A percentile compares a stretch with the other conserved stretches of the same genome.
Conservation (phyloP, 169 alveolate species). For the Plasmodium vivax region DNA sequence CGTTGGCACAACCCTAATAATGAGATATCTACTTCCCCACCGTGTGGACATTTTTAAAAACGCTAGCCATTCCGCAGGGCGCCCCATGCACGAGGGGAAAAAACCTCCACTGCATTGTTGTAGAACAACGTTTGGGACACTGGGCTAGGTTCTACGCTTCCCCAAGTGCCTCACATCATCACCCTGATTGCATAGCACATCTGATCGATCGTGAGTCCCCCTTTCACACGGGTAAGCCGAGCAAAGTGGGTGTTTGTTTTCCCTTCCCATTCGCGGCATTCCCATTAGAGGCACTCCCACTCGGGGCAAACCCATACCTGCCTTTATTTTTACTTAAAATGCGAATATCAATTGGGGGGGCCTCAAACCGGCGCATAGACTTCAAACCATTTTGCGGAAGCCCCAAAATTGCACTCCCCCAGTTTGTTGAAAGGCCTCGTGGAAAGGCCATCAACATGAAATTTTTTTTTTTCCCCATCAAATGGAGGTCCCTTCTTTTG, state of each 20-base stretch:
- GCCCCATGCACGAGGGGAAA: neutral
- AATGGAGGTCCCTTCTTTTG: neutral
- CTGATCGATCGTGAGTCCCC: neutral
- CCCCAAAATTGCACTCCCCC: neutral
- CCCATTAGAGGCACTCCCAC: too few relatives aligned
- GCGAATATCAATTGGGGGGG: neutral
- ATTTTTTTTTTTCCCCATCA: neutral
- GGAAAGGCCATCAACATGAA: neutral
- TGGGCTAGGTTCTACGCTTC: neutral
- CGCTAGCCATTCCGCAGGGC: neutral
- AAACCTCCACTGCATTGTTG: neutral
- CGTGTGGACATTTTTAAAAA: neutral
- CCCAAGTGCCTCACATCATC: neutral
- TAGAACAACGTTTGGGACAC: neutral
- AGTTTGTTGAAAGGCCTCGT: neutral
- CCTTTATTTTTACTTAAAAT: neutral
- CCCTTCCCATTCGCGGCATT: neutral
- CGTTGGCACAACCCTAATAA: neutral
- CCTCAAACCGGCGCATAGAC: neutral
- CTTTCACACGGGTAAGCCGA: neutral
- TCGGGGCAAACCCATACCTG: too few relatives aligned
- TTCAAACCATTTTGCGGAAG: neutral
- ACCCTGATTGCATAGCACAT: neutral
- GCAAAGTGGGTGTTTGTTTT: neutral
- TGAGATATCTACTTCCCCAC: neutral